Base-by-base conservation (phyloP, 805 yeast genomes). In the Candida pini region DNA sequence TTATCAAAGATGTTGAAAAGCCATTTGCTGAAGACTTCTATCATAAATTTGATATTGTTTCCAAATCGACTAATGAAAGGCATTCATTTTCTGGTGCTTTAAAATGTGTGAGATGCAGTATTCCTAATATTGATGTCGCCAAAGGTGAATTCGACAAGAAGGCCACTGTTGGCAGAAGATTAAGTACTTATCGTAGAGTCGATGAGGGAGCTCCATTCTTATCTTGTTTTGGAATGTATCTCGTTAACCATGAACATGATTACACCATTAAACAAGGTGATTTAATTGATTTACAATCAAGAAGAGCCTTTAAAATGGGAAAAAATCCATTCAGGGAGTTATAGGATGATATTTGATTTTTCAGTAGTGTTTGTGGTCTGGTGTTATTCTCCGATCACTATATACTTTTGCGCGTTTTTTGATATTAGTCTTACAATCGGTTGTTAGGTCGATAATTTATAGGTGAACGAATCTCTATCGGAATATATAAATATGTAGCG, bases 11-110 rank as follows among this genome's bases (percentile, higher is more conserved):
- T 6, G 44, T 44, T 15, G 34, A 27, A 12, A 38, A 25, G 17
- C 54, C 60, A 7, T 54, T 50, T 29, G 53, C 37, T 9, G 56
- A 51, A 23, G 62, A 57, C 31, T 28, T 39, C n/a, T 56, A 54
- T 46, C 36, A 36, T 26, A 35, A 39, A 18, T 51, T 56, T 35
- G 48, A 48, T 15, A 39, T 54, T 9, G 28, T 49, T 3, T 32
- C 43, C 3, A 19, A 25, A 15, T 18, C 21, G 3, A 18, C 18
- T 14, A 12, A 13, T 4, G 30, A 38, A 10, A 36, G 47, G 25
- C 40, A 38, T 22, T 27, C 28, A 10, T 54, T 54, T 41, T 39
- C 43, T 2, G 48, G 50, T 0, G 41, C 53, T 10, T 40, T 48
- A 33, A 56, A 54, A 34, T 56, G 62, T 35, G 38, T 51, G 4